Percentiles rank a stretch among this genome's conserved stretches.
phyloP scores from a whole-genome alignment of 1,139 yeast genomes.

The Yamadazyma pseudoaaseri region DNA sequence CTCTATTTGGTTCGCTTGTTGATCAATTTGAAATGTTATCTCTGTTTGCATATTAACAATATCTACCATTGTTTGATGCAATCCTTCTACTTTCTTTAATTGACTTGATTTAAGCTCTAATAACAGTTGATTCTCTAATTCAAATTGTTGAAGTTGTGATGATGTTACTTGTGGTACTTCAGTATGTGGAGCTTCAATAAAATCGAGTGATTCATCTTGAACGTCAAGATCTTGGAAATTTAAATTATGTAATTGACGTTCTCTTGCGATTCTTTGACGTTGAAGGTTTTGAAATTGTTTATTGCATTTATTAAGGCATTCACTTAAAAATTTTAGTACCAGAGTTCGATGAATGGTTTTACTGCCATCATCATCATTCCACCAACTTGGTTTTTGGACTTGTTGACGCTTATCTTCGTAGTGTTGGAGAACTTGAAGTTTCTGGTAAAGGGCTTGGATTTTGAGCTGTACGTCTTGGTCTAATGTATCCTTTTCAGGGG shows the following conservation, averaged over 20 bases:
- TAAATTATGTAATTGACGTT: slow-evolving; percentile 37
- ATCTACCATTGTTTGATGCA: slow-evolving; percentile 80
- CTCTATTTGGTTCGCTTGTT: slow-evolving; percentile 74
- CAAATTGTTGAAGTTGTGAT: slow-evolving; percentile 66
- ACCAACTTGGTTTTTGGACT: slow-evolving; percentile 28
- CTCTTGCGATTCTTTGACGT: slow-evolving; percentile 40
- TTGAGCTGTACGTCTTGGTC: slow-evolving; percentile 55
- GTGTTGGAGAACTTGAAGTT: slow-evolving; percentile 46
- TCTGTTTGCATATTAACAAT: slow-evolving; percentile 79
- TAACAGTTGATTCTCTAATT: slow-evolving; percentile 70
- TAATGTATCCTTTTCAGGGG: slow-evolving; percentile 51
- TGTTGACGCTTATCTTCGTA: slow-evolving; percentile 55
- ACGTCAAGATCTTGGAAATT: slow-evolving; percentile 45
- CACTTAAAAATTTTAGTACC: slow-evolving; percentile 38
- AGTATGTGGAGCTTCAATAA: slow-evolving; percentile 1
- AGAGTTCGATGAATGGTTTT: slow-evolving; percentile 37
- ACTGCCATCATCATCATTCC: slow-evolving; percentile 31
- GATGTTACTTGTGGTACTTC: slow-evolving; percentile 35
- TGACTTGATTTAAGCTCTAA: slow-evolving; percentile 63
- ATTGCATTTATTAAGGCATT: slow-evolving; percentile 31
- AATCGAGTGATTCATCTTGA: slow-evolving; percentile 13
- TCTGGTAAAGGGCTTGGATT: slow-evolving; percentile 50
- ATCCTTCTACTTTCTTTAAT: slow-evolving; percentile 60
- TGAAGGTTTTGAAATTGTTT: slow-evolving; percentile 42
- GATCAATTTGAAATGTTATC: slow-evolving; percentile 68